Percentiles rank a stretch among this genome's conserved stretches.
Conservation (phyloP, 2,329 filamentous ascomycete species). For the Sporothrix luriei region DNA sequence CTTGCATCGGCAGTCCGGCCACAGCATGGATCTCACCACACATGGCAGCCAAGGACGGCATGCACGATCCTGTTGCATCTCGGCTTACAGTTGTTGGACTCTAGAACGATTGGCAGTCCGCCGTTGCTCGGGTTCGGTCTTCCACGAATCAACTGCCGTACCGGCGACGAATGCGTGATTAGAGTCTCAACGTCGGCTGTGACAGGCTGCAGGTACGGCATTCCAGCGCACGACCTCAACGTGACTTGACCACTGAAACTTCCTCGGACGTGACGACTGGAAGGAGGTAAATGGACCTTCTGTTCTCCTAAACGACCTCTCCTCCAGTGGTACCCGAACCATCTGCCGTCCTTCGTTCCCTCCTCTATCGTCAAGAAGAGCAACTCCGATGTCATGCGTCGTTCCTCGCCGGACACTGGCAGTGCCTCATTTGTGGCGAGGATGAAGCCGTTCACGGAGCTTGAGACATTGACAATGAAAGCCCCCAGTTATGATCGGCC, state of each 20-base stretch:
- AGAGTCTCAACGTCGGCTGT: neutral
- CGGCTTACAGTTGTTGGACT: neutral
- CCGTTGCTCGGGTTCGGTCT: neutral
- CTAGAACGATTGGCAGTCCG: neutral
- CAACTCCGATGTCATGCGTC: neutral
- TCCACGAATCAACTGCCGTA: constrained; percentile 6
- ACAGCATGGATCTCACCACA: neutral
- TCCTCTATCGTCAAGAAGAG: neutral
- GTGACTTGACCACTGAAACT: neutral
- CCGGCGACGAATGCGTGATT: neutral
- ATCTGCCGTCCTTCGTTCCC: neutral
- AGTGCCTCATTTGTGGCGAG: neutral
- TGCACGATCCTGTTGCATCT: neutral
- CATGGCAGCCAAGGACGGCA: neutral
- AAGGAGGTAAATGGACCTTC: neutral
- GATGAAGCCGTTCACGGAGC: neutral
- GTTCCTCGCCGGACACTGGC: too few species aligned
- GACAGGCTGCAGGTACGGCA: constrained; percentile 7
- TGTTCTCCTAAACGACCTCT: neutral
- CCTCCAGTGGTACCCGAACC: neutral
- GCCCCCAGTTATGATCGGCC: constrained; percentile 10
- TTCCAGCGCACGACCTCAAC: too few species aligned
- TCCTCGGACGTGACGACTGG: neutral
- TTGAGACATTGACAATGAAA: neutral
- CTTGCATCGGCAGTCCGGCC: neutral